These are phyloP conservation scores for Bullera alba DNA, from an alignment of 768 basidiomycete species.

Conservation along the genomic window DNA sequence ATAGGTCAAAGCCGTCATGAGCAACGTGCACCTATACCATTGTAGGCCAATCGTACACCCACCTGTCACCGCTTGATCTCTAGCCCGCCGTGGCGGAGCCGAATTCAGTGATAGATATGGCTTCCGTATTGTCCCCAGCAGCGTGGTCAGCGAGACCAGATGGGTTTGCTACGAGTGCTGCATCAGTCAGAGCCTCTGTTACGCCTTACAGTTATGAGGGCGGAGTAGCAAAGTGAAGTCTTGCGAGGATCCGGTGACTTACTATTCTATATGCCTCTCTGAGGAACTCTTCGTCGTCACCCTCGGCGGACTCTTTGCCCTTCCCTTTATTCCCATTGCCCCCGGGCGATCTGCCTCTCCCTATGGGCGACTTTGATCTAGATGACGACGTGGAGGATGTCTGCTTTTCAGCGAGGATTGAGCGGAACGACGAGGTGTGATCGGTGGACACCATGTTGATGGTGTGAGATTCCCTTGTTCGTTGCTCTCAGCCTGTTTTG, in stretches of 20 bases:
- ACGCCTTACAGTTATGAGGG: not conserved
- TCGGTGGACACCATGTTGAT: constrained; percentile 13
- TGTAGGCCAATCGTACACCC: constrained; percentile 13
- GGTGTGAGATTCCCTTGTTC: too few species aligned
- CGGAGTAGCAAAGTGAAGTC: not conserved
- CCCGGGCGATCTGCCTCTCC: not conserved
- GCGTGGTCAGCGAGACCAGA: constrained; percentile 29
- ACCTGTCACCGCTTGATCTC: not conserved
- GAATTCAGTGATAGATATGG: constrained; percentile 69
- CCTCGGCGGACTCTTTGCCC: constrained; percentile 4
- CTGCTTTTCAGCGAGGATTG: constrained; percentile 10
- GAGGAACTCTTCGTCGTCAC: constrained; percentile 33
- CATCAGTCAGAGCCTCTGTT: not conserved
- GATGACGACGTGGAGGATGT: constrained; percentile 1
- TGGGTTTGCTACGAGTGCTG: constrained; percentile 30
- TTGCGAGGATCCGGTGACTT: constrained; percentile 5
- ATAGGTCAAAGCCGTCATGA: constrained; percentile 4
- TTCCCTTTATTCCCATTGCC: too few species aligned
- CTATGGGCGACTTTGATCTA: constrained; percentile 7
- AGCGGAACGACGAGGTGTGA: constrained; percentile 14
- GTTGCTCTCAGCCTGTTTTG: too few species aligned
- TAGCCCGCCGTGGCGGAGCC: constrained; percentile 30
- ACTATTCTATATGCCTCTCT: constrained; percentile 44
- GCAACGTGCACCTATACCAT: constrained; percentile 10
- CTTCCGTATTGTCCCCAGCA: constrained; percentile 69